Conservation (phyloP, 345 rosid genomes). For the Isatis tinctoria region DNA sequence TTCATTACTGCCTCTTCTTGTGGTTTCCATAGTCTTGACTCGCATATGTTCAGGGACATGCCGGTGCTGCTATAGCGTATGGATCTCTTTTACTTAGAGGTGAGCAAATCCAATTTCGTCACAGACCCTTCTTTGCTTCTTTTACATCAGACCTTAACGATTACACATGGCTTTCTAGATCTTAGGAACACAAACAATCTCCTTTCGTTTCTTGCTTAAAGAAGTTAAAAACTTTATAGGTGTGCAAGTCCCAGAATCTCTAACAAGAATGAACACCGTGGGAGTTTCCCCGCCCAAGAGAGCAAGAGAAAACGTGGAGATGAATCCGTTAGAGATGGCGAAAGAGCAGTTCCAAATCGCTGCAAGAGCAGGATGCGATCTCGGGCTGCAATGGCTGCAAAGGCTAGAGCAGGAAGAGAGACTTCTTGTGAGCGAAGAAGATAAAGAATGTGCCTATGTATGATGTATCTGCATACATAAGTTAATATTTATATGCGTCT, state of each 20-base stretch:
- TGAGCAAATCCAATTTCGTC: conserved; percentile 20
- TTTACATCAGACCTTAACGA: neutral
- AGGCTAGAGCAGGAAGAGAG: conserved; percentile 84
- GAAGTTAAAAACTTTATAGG: conserved; percentile 37
- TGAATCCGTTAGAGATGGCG: conserved; percentile 56
- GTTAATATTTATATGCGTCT: neutral
- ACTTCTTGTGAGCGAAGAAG: conserved; percentile 32
- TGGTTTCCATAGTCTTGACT: conserved; percentile 1
- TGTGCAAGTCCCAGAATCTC: conserved; percentile 62
- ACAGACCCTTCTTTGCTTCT: neutral
- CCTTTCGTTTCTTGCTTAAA: neutral
- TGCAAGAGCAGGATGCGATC: conserved; percentile 66
- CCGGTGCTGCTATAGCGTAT: conserved; percentile 86
- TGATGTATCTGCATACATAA: neutral
- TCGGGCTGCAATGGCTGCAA: conserved; percentile 74
- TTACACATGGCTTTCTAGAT: neutral
- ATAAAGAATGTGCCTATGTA: conserved; percentile 11
- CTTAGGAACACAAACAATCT: neutral
- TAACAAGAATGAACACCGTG: conserved; percentile 38
- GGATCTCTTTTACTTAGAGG: conserved; percentile 94
- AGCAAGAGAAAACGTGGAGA: conserved; percentile 24
- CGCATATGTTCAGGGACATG: conserved; percentile 58
- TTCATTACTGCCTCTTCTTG: neutral
- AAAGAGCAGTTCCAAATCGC: conserved; percentile 76
- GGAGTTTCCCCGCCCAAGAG: conserved; percentile 42